Base-by-base conservation (phyloP, 2,329 filamentous ascomycete species). In the Calonectria henricotiae region DNA sequence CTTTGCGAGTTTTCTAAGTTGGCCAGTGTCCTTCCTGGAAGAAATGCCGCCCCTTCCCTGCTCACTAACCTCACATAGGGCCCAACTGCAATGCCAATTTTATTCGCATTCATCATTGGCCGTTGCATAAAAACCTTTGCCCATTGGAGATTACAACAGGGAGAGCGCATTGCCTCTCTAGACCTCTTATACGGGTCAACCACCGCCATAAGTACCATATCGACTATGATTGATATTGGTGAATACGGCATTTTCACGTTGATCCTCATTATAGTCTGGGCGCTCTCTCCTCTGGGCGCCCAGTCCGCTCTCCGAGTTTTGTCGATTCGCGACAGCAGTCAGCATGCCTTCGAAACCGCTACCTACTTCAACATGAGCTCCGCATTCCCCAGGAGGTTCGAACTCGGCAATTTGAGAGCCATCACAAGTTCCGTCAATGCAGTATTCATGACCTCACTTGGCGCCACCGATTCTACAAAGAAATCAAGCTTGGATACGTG, bases 121-220 rank as follows among this genome's bases (percentile, higher is more conserved):
- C 67, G 67, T 13, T 44, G 54, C 4, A 65, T 69, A 30, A 69
- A 32, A 39, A 69, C 67, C 0, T 11, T 65, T 15, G 67, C 62
- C 20, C 67, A 69, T 41, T 69, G 67, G 67, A 65, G 46, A 47
- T 25, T 69, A n/a, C 67, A 69, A 25, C 67, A 69, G 11, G 67
- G 67, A 54, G 67, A 69, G 20, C 67, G 67, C 39, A 44, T 69
- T 23, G 67, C 51, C 13, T 46, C 17, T 3, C 54, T 69, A 4
- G 62, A 69, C 27, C 62, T 69, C 5, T 25, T 69, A 5, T 69
- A 62, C 30, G 67, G 67, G 3, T 69, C 67, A 6, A 69, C 62
- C 15, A 69, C 67, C 8, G 67, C 65, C 12, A 37, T 69, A 12
- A 49, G 39, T 35, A 69, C 67, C 6, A n/a, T 69, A 17, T 62